phyloP scores from a whole-genome alignment of 140 eudicot genomes.

The Cichorium intybus region DNA sequence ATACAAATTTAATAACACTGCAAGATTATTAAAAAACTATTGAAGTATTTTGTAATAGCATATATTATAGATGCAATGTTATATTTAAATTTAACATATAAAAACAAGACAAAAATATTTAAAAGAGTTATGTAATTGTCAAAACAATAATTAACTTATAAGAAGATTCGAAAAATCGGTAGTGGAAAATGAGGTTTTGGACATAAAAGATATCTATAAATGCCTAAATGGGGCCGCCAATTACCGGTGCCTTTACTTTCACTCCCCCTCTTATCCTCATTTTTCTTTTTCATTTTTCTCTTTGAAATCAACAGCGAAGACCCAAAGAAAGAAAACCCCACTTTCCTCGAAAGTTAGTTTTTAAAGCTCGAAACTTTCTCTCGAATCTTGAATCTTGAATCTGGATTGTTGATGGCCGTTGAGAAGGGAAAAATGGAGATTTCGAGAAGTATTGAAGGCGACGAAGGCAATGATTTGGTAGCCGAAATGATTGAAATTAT shows the following conservation, averaged over 20 bases:
- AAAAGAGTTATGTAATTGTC: not conserved
- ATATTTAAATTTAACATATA: too few relatives aligned
- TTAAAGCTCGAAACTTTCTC: conserved; percentile 21
- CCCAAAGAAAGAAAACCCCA: conserved; percentile 18
- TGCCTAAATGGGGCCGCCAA: conserved; percentile 28
- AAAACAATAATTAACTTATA: not conserved
- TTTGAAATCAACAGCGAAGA: conserved; percentile 4
- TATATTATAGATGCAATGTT: too few relatives aligned
- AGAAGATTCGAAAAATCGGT: conserved; percentile 10
- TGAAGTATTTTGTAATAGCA: too few relatives aligned
- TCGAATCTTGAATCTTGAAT: conserved; percentile 15
- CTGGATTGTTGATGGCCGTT: conserved; percentile 11
- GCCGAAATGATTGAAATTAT: conserved; percentile 46
- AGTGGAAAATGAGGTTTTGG: conserved; percentile 8
- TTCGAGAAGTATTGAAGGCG: conserved; percentile 11
- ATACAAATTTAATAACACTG: too few relatives aligned
- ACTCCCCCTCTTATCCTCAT: conserved; percentile 24
- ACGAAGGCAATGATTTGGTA: conserved; percentile 30
- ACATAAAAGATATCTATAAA: conserved; percentile 10
- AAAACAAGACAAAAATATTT: too few relatives aligned
- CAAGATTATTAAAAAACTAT: too few relatives aligned
- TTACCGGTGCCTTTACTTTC: conserved; percentile 31
- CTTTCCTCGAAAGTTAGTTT: conserved; percentile 26
- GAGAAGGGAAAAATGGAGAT: conserved; percentile 27
- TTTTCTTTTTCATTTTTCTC: not conserved